A percentile compares a stretch with the other conserved stretches of the same genome.
Evolutionary conservation across 2,329 filamentous ascomycete species (phyloP).

Genomic region (Hypoxylon sp.): DNA sequence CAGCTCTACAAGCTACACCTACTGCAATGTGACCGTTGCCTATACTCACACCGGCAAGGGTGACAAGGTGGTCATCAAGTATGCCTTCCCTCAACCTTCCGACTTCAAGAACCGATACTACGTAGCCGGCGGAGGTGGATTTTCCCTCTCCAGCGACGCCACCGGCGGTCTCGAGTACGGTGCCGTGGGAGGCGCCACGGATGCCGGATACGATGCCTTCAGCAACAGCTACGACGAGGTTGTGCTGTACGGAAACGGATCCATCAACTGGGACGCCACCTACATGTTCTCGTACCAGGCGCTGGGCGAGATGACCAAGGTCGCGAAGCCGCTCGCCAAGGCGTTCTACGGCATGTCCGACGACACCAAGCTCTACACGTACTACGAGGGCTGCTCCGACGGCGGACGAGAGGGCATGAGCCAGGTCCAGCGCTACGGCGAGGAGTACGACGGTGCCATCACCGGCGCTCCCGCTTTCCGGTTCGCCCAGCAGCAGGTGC

Average conservation of each 20-base stretch:
- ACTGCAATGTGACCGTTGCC: constrained; percentile 50
- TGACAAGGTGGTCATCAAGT: constrained; percentile 48
- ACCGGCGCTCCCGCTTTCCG: constrained; percentile 58
- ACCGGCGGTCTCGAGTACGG: constrained; percentile 54
- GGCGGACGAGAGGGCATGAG: constrained; percentile 60
- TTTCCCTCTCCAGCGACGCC: constrained; percentile 48
- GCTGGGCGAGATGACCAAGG: constrained; percentile 58
- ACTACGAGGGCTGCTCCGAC: constrained; percentile 60
- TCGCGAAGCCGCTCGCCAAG: constrained; percentile 55
- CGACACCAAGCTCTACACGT: constrained; percentile 55
- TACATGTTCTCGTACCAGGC: constrained; percentile 62
- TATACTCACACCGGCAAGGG: constrained; percentile 48
- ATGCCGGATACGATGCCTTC: constrained; percentile 56
- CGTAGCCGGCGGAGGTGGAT: constrained; percentile 55
- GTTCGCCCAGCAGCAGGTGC: constrained; percentile 53
- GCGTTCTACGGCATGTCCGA: constrained; percentile 48
- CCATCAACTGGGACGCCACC: constrained; percentile 59
- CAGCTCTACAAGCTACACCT: constrained; percentile 41
- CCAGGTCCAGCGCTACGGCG: constrained; percentile 51
- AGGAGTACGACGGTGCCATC: constrained; percentile 55
- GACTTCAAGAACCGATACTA: constrained; percentile 57
- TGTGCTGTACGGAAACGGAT: constrained; percentile 57
- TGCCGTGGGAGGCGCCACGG: constrained; percentile 52
- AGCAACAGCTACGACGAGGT: constrained; percentile 49
- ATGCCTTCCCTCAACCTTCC: constrained; percentile 47